Evolutionary conservation across 2,329 filamentous ascomycete genomes (phyloP).

Genomic region (Monosporascus sp.): DNA sequence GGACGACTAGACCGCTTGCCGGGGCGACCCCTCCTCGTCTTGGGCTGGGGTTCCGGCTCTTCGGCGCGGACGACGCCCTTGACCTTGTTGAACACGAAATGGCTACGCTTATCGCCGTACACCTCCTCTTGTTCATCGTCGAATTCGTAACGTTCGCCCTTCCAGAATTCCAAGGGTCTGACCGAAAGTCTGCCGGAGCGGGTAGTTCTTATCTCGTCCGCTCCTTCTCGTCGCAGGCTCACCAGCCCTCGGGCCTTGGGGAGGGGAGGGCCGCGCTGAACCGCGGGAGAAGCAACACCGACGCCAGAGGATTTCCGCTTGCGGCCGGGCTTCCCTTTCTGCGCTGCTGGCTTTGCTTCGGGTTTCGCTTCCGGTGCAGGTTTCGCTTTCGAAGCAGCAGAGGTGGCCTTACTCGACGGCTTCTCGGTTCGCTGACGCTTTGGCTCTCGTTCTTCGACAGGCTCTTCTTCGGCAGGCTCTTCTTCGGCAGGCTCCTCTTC

Average conservation of each 20-base stretch:
- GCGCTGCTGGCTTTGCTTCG: slow-evolving; percentile 17
- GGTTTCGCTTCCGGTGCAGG: slow-evolving; percentile 15
- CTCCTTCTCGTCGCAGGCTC: slow-evolving; percentile 43
- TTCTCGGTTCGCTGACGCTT: slow-evolving; percentile 21
- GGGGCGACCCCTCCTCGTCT: slow-evolving; percentile 17
- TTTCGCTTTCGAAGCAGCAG: slow-evolving; percentile 14
- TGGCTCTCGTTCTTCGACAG: slow-evolving; percentile 14
- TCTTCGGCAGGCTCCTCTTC: slow-evolving; percentile 9
- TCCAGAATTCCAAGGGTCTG: slow-evolving; percentile 79
- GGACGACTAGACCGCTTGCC: slow-evolving; percentile 13
- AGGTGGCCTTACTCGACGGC: slow-evolving; percentile 14
- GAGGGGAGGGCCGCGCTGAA: slow-evolving; percentile 51
- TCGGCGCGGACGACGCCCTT: slow-evolving; percentile 75
- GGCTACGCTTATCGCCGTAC: slow-evolving; percentile 33
- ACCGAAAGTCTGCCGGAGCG: slow-evolving; percentile 76
- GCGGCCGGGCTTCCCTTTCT: slow-evolving; percentile 26
- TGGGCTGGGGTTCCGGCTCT: slow-evolving; percentile 40
- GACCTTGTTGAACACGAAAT: slow-evolving; percentile 63
- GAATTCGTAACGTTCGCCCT: slow-evolving; percentile 72
- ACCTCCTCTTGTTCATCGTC: slow-evolving; percentile 52
- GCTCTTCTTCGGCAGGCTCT: slow-evolving; percentile 9
- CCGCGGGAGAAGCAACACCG: slow-evolving; percentile 39
- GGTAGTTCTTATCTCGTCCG: slow-evolving; percentile 52
- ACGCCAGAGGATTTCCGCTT: slow-evolving; percentile 35
- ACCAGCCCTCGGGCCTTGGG: slow-evolving; percentile 51